Base-by-base conservation (phyloP, 768 basidiomycete species). In the Tylopilus intermedius region DNA sequence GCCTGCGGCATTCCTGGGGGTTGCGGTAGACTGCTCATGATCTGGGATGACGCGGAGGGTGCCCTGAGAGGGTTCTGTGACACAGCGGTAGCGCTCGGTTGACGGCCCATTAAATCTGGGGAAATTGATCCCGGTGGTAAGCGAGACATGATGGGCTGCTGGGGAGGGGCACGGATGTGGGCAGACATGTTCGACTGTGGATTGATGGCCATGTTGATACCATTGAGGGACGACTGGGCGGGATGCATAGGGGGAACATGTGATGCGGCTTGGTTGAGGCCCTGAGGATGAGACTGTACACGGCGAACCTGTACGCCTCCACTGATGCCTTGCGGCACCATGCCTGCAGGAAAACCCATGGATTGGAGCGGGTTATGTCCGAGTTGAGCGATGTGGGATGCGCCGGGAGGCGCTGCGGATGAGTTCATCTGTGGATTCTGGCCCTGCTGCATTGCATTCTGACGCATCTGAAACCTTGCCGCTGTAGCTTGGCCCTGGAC, bases 211-310 rank as follows among this genome's bases (percentile, higher is more conserved):
- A 82, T 77, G 41, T 62, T 65, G 65, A 73, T 72, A 41, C 66
- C 68, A 26, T 67, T 68, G 50, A 68, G 62, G 22, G 62, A 65
- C 33, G 73, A 71, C 33, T 67, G 71, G 32, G 62, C 61, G 27
- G 71, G 61, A 58, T 72, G 73, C 51, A 74, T 71, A 38, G 66
- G 66, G 14, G 64, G 57, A 47, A 61, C 64, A 60, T 74, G 75
- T 27, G 56, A 67, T 45, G 64, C 68, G 13, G 66, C 56, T 38
- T 75, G 71, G 58, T 71, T 76, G 53, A 77, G 60, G 66, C 60
- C 67, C 56, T 78, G 75, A 5, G 81, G 76, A 67, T 86, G 84
- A 21, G 83, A 80, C 53, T 73, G 69, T n/a, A 76, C 77, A 62
- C 84, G 79, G 53, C 84, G 79, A 43, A 78, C 65, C 18, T 56